phyloP scores from a whole-genome alignment of 805 yeast genomes.

The Myxozyma vanderwaltii region DNA sequence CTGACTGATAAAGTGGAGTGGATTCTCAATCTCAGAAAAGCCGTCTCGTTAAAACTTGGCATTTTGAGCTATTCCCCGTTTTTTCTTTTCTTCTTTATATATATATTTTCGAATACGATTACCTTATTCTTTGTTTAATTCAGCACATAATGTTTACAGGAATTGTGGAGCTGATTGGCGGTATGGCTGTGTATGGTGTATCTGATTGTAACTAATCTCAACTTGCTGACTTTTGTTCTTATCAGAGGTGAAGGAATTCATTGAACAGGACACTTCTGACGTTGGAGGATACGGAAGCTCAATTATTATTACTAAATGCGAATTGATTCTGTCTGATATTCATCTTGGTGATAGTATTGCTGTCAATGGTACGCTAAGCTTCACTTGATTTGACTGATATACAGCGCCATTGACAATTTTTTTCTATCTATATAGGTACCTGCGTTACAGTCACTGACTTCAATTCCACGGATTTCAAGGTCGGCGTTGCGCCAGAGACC shows the following conservation, averaged over 20 bases:
- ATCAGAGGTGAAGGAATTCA: constrained; percentile 52
- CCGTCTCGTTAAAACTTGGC: too few species aligned
- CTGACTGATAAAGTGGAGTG: too few species aligned
- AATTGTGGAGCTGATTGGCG: constrained; percentile 81
- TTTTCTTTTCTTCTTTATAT: too few species aligned
- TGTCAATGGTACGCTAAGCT: constrained; percentile 74
- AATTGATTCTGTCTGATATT: constrained; percentile 69
- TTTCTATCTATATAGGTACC: constrained; percentile 39
- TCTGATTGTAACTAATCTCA: constrained; percentile 36
- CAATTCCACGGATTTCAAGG: constrained; percentile 62
- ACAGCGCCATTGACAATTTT: too few species aligned
- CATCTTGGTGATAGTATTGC: constrained; percentile 94
- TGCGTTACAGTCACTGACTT: constrained; percentile 93
- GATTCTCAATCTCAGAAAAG: too few species aligned
- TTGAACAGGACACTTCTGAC: constrained; percentile 50
- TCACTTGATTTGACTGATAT: neutral
- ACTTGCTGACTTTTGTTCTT: neutral
- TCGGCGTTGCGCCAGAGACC: constrained; percentile 93
- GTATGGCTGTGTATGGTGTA: constrained; percentile 39
- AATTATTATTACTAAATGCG: constrained; percentile 62
- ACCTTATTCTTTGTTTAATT: too few species aligned
- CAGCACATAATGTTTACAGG: constrained; percentile 93
- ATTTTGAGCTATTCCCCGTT: too few species aligned
- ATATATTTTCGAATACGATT: too few species aligned
- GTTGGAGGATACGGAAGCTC: constrained; percentile 78